Percentiles rank a stretch among this genome's conserved stretches.
Evolutionary conservation across 129 eudicot species (phyloP).

Genomic region (Artemisia tridentata): DNA sequence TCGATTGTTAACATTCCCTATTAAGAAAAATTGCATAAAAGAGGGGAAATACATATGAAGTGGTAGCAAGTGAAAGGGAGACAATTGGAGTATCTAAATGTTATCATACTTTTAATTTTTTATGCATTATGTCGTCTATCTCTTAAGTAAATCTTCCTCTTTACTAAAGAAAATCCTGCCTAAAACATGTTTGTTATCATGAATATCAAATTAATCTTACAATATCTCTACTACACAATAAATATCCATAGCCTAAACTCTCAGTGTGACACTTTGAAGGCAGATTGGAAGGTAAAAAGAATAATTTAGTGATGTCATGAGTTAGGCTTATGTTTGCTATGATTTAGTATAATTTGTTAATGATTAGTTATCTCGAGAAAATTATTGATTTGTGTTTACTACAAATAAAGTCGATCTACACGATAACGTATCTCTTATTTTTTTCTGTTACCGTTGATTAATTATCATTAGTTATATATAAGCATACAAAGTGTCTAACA

Average conservation of each 20-base stretch:
- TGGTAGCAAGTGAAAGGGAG: too few relatives aligned
- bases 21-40: too few relatives aligned
- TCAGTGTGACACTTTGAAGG: background rate
- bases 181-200: background rate
- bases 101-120: too few relatives aligned
- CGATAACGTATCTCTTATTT: too few relatives aligned
- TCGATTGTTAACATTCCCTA: too few relatives aligned
- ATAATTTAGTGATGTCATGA: background rate
- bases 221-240: background rate
- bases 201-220: background rate
- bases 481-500: background rate
- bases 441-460: background rate
- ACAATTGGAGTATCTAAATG: too few relatives aligned
- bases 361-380: background rate
- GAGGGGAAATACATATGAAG: too few relatives aligned
- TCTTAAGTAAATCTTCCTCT: too few relatives aligned
- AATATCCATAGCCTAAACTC: background rate
- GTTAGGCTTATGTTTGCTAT: slow-evolving; percentile 3
- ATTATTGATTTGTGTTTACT: slow-evolving; percentile 22
- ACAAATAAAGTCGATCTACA: slow-evolving; percentile 20
- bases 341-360: slow-evolving; percentile 2
- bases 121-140: too few relatives aligned
- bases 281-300: slow-evolving; percentile 9
- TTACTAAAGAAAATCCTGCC: too few relatives aligned
- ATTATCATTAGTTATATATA: background rate